Percentiles rank a stretch among this genome's conserved stretches.
Evolutionary conservation across 768 basidiomycete genomes (phyloP).

Genomic region (Leccinum broughii): DNA sequence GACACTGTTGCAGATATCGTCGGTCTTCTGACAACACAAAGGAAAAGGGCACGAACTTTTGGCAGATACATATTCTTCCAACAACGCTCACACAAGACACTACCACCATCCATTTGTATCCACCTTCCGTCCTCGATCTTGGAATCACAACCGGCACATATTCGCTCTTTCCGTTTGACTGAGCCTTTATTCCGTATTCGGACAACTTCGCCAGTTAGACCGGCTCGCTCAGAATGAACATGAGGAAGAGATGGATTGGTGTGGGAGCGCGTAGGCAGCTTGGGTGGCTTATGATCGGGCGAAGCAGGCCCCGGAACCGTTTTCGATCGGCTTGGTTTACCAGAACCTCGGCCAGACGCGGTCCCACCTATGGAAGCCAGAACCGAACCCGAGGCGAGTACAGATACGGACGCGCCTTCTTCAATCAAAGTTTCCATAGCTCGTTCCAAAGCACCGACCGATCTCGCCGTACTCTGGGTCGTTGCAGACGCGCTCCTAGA

Average conservation of each 20-base stretch:
- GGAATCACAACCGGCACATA: conserved; percentile 69
- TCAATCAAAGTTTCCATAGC: conserved; percentile 55
- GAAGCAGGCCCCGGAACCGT: conserved; percentile 49
- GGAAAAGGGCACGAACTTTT: conserved; percentile 52
- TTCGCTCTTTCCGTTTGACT: conserved; percentile 37
- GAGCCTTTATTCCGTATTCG: conserved; percentile 35
- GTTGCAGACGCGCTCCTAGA: conserved; percentile 28
- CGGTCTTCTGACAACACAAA: conserved; percentile 1
- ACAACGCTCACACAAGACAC: conserved; percentile 82
- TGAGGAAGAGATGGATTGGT: conserved; percentile 47
- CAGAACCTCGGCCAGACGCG: conserved; percentile 18
- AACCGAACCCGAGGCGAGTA: conserved; percentile 37
- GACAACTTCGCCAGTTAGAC: conserved; percentile 28
- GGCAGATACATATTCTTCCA: conserved; percentile 98
- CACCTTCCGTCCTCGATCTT: conserved; percentile 78
- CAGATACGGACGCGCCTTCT: conserved; percentile 38
- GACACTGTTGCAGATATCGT: conserved; percentile 55
- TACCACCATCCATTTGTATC: conserved; percentile 76
- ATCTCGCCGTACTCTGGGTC: conserved; percentile 31
- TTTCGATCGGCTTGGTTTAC: conserved; percentile 47
- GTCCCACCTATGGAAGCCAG: conserved; percentile 30
- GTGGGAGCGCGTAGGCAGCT: conserved; percentile 56
- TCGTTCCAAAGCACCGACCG: conserved; percentile 44
- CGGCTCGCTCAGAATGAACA: conserved; percentile 31
- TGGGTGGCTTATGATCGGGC: conserved; percentile 48